Base-by-base conservation (phyloP, 2,329 filamentous ascomycete species). In the Ascosphaera acerosa region DNA sequence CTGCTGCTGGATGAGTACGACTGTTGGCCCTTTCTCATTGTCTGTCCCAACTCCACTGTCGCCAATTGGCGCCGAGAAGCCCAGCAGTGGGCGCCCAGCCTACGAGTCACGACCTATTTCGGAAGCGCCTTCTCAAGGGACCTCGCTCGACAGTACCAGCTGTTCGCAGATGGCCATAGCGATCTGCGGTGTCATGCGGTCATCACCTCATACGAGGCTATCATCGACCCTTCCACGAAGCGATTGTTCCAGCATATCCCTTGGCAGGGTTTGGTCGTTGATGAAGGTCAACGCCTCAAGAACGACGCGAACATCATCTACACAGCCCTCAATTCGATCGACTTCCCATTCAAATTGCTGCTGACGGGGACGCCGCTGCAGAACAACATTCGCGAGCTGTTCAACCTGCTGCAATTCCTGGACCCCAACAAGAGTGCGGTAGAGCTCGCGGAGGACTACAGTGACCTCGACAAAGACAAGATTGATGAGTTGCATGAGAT, bases 31-130 rank as follows among this genome's bases (percentile, higher is more conserved):
- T 94, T 92, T 46, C 60, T 97, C 10, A 63, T 94, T 3, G 80
- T 92, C 2, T 84, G 90, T 1, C 87, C 87, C 0, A 94, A 94
- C 45, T 73, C 84, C 0, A 97, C 87, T 0, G 90, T 81, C 48
- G 69, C 81, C n/a, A 97, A 97, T 47, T 97, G 87, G 84, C 75
- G 84, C 4, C 71, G 84, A 30, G 87, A 97, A 47, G 80, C 94
- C 49, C 89, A 90, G 54, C 72, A 76, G 40, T 97, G 84, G 84
- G 72, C 76, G 0, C 84, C 84, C 2, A 67, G 66, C 4, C 55
- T 94, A 20, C 70, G 81, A 26, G 81, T 90, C 4, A 81, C 92
- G n/a, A 74, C 81, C 0, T 94, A 87, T 47, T 89, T 89, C 47
- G 87, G 87, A 29, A 74, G 74, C 10, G 64, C 62, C 31, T 62